Base-by-base conservation (phyloP, 345 rosid species). In the Physaria fendleri region DNA sequence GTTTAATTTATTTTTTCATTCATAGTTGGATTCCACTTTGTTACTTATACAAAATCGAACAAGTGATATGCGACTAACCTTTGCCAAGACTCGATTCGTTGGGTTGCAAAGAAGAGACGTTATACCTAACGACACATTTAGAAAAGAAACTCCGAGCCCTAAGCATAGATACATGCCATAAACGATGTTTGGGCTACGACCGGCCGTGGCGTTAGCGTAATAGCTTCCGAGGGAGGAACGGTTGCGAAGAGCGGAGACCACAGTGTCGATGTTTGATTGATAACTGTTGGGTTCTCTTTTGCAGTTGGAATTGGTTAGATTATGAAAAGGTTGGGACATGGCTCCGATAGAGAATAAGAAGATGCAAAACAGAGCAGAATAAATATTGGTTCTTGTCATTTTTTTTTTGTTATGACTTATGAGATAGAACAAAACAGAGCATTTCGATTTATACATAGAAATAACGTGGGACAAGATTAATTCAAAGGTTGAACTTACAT, bases 141-240 rank as follows among this genome's bases (percentile, higher is more conserved):
- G 71, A 65, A 15, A 58, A 22, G 4, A 48, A 11, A 43, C 23
- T 48, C 3, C 43, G 17, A 66, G 51, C 52, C 8, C 16, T 21
- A 15, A 12, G 44, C 83, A 76, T 7, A 74, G 59, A 27, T 64
- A 79, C 59, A 74, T 71, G 14, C 71, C 64, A 45, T 37, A 45
- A 39, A 65, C 56, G 37, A 23, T 47, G 56, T 56, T 28, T 16
- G 41, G 64, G 41, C 10, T 56, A n/a, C n/a, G n/a, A n/a, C n/a
- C n/a, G n/a, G n/a, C n/a, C n/a, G n/a, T n/a, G n/a, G n/a, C n/a
- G n/a, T n/a, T n/a, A 8, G 23, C 11, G 38, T 39, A 39, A 39
- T 54, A 65, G 12, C 8, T 56, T 47, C 37, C 64, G 22, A 56
- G 49, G 8, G 71, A 56, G 41, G n/a, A n/a, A n/a, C 0, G 23